Percentiles rank a stretch among this genome's conserved stretches.
Evolutionary conservation across 1,284 basidiomycete species (phyloP).

Genomic region (Trichosporon ovoides): DNA sequence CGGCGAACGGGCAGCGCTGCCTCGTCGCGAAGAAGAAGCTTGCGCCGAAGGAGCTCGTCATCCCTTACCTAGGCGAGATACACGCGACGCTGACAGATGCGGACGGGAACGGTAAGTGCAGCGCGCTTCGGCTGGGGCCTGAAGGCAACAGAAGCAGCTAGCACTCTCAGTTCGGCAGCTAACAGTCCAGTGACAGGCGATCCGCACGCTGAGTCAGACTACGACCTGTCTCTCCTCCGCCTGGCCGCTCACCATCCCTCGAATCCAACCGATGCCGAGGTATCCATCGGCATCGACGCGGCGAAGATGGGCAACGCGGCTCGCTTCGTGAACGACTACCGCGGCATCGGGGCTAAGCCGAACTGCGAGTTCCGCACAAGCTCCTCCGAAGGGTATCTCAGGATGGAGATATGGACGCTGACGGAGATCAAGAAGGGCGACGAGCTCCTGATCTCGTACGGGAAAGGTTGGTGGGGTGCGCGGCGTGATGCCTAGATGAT

Average conservation of each 20-base stretch:
- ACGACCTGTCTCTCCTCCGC: conserved; percentile 75
- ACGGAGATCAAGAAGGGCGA: conserved; percentile 66
- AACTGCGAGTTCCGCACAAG: conserved; percentile 69
- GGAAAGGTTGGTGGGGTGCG: conserved; percentile 81
- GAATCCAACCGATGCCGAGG: conserved; percentile 31
- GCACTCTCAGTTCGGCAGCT: too few species aligned
- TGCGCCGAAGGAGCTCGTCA: conserved; percentile 59
- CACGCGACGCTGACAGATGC: conserved; percentile 50
- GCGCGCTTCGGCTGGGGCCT: too few species aligned
- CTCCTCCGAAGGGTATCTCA: conserved; percentile 56
- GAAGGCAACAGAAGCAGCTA: too few species aligned
- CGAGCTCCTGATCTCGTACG: conserved; percentile 83
- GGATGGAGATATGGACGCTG: conserved; percentile 71
- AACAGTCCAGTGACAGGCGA: conserved; percentile 7
- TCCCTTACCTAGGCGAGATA: conserved; percentile 78
- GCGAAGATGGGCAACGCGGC: conserved; percentile 71
- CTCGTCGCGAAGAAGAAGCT: conserved; percentile 73
- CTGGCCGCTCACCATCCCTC: conserved; percentile 26
- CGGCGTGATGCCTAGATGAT: conserved; percentile 1
- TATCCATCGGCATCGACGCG: conserved; percentile 60
- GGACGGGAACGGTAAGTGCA: conserved; percentile 51
- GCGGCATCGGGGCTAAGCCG: conserved; percentile 61
- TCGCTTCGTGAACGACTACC: conserved; percentile 80
- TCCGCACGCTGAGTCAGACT: conserved; percentile 54
- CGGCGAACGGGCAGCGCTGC: conserved; percentile 74